A percentile compares a stretch with the other conserved stretches of the same genome.
Evolutionary conservation across 345 rosid genomes (phyloP).

Genomic region (Eucalyptus tenuipes): DNA sequence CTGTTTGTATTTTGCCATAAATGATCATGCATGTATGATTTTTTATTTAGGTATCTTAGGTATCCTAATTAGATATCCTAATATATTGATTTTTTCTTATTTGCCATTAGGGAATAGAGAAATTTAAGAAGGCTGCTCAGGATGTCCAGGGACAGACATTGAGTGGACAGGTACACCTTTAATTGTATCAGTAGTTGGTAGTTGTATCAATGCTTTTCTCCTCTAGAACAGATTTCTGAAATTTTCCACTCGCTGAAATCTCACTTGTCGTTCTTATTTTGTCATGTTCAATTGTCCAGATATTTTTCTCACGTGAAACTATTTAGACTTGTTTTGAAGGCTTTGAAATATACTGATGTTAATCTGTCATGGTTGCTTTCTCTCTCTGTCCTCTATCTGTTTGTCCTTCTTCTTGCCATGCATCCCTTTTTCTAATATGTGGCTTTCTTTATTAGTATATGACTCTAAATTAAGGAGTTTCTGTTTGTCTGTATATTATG

Average conservation of each 20-base stretch:
- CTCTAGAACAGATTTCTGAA: neutral
- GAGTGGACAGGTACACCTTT: constrained; percentile 59
- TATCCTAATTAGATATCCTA: neutral
- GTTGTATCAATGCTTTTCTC: neutral
- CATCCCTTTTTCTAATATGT: neutral
- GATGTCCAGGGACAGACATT: constrained; percentile 62
- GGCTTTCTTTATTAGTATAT: neutral
- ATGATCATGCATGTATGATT: neutral
- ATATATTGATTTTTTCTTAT: neutral
- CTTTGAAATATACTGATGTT: neutral
- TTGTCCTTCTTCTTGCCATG: neutral
- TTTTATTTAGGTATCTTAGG: too few species aligned
- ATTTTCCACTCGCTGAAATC: neutral
- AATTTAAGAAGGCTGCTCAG: constrained; percentile 81
- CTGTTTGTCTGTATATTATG: neutral
- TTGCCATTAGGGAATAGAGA: constrained; percentile 75
- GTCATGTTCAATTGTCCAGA: neutral
- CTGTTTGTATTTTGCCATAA: neutral
- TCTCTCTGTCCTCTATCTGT: neutral
- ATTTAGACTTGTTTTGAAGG: neutral
- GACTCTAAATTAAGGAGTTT: neutral
- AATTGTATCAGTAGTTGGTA: neutral
- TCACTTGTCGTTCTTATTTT: neutral
- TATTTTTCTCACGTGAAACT: neutral
- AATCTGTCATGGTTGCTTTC: neutral